Base-by-base conservation (phyloP, 2,329 filamentous ascomycete genomes). In the Cryphonectria japonica region DNA sequence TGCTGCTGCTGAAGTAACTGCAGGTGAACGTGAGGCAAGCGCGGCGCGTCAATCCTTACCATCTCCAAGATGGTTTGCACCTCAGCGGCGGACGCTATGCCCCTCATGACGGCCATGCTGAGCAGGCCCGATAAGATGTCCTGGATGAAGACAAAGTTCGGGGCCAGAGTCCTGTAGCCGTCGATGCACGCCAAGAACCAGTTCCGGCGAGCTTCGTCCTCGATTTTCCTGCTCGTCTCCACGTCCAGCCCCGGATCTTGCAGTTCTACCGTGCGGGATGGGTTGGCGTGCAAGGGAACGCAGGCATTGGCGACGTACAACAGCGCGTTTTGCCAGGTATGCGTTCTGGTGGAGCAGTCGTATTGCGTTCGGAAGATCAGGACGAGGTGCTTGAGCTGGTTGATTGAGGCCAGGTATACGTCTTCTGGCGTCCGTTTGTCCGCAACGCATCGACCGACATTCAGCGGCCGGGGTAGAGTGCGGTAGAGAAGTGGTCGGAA, bases 111-210 rank as follows among this genome's bases (percentile, higher is more conserved):
- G 34, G 73, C 76, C 75, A 78, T 77, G 69, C 72, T 75, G 59
- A 78, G 46, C 39, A 78, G 75, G 0, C 75, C 76, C 52, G 76
- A 74, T 22, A 76, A 71, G 13, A 76, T 78, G 13, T 74, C 67
- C 54, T 74, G 71, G 32, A 75, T 73, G 8, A 77, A 73, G 39
- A 69, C 73, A 65, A 76, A 78, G 34, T 72, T 75, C 39, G 74
- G 72, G 52, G 76, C 75, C 52, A 78, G 73, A 69, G 76, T 75
- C 22, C 73, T 63, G 67, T 76, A 77, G 22, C 74, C 75, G 13
- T 74, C 75, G 57, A 78, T 72, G 66, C 77, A 79, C 8, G 77
- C 73, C 52, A 75, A 72, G 69, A 79, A 78, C 71, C 76, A 78
- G 61, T 75, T 74, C 63, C 74, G 75, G 34, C 74, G 72, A 43